A percentile compares a stretch with the other conserved stretches of the same genome.
phyloP scores from a whole-genome alignment of 1,139 yeast species.

The Saccharomycopsis hybrid region DNA sequence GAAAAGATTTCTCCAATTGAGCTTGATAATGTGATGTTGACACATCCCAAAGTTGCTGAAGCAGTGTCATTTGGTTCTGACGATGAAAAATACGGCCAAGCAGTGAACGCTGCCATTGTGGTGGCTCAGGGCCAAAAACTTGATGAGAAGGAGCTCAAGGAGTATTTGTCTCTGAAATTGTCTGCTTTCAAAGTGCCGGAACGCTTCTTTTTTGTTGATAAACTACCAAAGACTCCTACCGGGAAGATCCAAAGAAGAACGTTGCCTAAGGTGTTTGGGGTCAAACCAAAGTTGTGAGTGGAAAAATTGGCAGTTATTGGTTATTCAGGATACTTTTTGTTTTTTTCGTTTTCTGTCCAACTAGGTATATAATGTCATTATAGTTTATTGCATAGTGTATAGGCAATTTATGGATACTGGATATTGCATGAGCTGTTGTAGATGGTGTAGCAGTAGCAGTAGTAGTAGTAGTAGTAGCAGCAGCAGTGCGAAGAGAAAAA shows the following conservation, averaged over 20 bases:
- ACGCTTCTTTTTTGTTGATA: constrained; percentile 48
- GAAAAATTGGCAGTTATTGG: background rate
- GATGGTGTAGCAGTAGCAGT: too few species aligned
- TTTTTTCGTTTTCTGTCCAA: background rate
- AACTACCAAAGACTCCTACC: constrained; percentile 64
- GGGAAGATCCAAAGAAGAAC: constrained; percentile 63
- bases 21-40: constrained; percentile 49
- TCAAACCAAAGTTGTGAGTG: constrained; percentile 30
- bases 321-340: background rate
- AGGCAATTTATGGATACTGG: too few species aligned
- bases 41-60: constrained; percentile 52
- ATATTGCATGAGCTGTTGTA: too few species aligned
- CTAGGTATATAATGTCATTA: too few species aligned
- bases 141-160: constrained; percentile 38
- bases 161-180: constrained; percentile 38
- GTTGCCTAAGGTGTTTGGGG: constrained; percentile 40
- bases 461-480: too few species aligned
- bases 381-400: too few species aligned
- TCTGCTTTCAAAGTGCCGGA: constrained; percentile 54
- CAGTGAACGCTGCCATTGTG: constrained; percentile 60
- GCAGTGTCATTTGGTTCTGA: constrained; percentile 65
- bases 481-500: too few species aligned
- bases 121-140: constrained; percentile 35
- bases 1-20: constrained; percentile 67
- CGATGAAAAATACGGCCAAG: constrained; percentile 59